Evolutionary conservation across 768 basidiomycete species (phyloP).

Genomic region (Suillus bovinus): DNA sequence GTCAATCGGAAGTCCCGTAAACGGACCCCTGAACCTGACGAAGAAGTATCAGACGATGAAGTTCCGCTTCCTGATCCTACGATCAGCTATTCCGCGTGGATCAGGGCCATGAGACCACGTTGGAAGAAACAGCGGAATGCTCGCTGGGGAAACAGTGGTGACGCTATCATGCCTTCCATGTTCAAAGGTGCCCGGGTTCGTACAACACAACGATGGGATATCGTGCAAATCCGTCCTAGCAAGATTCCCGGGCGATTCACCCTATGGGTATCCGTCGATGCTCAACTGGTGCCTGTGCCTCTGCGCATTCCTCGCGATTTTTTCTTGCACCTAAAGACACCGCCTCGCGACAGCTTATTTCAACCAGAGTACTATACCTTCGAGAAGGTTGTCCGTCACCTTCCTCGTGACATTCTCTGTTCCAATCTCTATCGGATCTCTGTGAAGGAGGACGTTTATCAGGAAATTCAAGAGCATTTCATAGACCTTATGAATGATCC

Average conservation of each 20-base stretch:
- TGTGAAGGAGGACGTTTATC: slow-evolving; percentile 82
- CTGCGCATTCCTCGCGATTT: slow-evolving; percentile 90
- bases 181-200: slow-evolving; percentile 63
- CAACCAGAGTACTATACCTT: slow-evolving; percentile 64
- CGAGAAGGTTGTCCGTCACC: slow-evolving; percentile 71
- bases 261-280: slow-evolving; percentile 85
- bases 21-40: slow-evolving; percentile 44
- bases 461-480: slow-evolving; percentile 87
- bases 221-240: slow-evolving; percentile 85
- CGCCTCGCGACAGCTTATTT: slow-evolving; percentile 67
- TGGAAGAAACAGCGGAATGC: slow-evolving; percentile 69
- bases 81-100: slow-evolving; percentile 71
- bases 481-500: slow-evolving; percentile 91
- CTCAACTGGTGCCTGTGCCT: slow-evolving; percentile 74
- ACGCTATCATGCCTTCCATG: slow-evolving; percentile 65
- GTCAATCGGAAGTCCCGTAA: slow-evolving; percentile 51
- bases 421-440: slow-evolving; percentile 80
- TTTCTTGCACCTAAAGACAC: slow-evolving; percentile 84
- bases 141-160: slow-evolving; percentile 41
- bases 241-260: slow-evolving; percentile 78
- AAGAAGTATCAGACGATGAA: slow-evolving; percentile 23
- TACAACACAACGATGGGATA: slow-evolving; percentile 80
- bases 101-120: slow-evolving; percentile 70
- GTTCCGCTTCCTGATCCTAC: slow-evolving; percentile 61
- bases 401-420: slow-evolving; percentile 79